Base-by-base conservation (phyloP, 805 yeast species). In the Ogataea saltuana region DNA sequence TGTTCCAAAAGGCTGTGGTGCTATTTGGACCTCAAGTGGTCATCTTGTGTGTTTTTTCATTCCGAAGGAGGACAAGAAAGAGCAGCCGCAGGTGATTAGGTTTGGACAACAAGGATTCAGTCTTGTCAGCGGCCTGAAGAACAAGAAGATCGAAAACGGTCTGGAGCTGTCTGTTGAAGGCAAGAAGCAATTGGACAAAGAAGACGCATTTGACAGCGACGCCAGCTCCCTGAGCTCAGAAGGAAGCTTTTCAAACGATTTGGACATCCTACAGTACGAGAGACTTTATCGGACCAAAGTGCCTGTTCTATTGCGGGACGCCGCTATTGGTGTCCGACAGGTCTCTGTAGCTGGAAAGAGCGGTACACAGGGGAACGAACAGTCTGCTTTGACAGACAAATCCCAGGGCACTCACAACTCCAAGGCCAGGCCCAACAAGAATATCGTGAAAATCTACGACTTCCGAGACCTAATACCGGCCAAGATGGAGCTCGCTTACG, bases 1-100 rank as follows among this genome's bases (percentile, higher is more conserved):
- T 0, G 75, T 90, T 11, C 97, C 97, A 0, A 89, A 87, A 58
- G 93, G 89, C 8, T 90, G 96, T 68, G 97, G 97, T 8, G 97
- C 96, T 0, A 70, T 79, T 1, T 90, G 97, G 96, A 74, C 95
- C 0, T 74, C 80, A 10, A 75, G 78, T 3, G 97, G 97, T 0
- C 79, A 79, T 45, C 67, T 90, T 39, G 83, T 90, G 1, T 87
- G 96, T 58, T 90, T 90, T 56, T 88, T 88, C 64, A 76, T 83
- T 8, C 81, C 84, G 0, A 77, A 76, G 38, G 71, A 65, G 35
- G 68, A 65, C 56, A 65, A 69, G 29, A 65, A 70, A 50, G 68
- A 66, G 54, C 63, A 65, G 32, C 63, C 61, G 25, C 65, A 72
- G 20, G 49, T 54, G 11, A 73, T 79, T 33, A 73, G 71, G 33